Base-by-base conservation (phyloP, 352 stramenopile species). In the Phytopythium helicoides region DNA sequence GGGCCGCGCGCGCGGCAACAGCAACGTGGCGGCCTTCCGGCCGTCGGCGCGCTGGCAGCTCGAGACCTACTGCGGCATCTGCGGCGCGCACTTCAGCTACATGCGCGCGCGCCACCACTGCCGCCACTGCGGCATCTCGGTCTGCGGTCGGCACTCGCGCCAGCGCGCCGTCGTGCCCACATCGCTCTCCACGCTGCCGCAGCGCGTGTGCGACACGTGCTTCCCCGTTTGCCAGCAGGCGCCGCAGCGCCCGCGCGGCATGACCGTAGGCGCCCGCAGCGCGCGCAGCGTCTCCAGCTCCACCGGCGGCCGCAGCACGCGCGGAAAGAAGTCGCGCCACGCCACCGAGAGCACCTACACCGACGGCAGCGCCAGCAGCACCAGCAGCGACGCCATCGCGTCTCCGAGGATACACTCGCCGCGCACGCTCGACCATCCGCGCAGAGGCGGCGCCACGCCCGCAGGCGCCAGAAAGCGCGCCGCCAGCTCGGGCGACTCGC, bases 121-220 rank as follows among this genome's bases (percentile, higher is more conserved):
- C 58, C 79, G 83, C 33, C 64, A 82, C 56, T 94, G 83, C 47
- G 83, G 83, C 45, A 48, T 68, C 23, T 94, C 81, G 8, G 82
- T 94, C 18, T 94, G 83, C 59, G 64, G 70, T 35, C 84, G 76
- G 35, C 83, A 94, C 68, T 90, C 79, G 55, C 60, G 60, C 40
- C 76, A 86, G 66, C 77, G 76, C 59, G 76, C 79, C 14, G 54
- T 87, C 21, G 69, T 94, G 50, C 76, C 78, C 34, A 72, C 73
- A 21, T 88, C 77, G 52, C 73, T 89, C 28, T 89, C 81, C 7
- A 69, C 75, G 47, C 61, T 73, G 40, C 58, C 65, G 26, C 83
- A 94, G 63, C 83, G 83, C 51, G 81, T 90, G 35, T 94, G 83
- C 55, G 78, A 92, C 50, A 53, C 56, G 12, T 94, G 83, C 61